phyloP scores from a whole-genome alignment of 768 basidiomycete species.

The Rhodotorula graminis region DNA sequence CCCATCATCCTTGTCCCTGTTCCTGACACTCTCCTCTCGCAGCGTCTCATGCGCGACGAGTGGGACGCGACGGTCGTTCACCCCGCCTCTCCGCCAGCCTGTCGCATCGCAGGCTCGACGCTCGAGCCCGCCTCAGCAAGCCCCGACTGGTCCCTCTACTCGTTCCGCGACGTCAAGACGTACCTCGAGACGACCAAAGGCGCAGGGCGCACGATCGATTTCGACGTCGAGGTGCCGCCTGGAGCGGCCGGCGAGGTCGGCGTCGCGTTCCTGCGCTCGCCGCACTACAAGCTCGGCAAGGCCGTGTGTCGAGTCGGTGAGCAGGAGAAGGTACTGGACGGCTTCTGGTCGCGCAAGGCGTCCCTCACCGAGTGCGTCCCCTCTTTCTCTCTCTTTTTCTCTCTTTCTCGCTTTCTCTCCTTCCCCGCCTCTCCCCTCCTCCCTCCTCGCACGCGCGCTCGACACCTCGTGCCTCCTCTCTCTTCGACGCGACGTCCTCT shows the following conservation, averaged over 20 bases:
- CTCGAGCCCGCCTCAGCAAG: neutral
- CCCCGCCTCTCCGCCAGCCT: neutral
- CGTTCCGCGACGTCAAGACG: constrained; percentile 6
- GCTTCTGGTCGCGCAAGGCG: neutral
- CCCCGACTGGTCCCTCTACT: neutral
- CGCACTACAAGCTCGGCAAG: neutral
- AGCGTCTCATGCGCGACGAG: constrained; percentile 4
- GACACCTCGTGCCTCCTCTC: too few species aligned
- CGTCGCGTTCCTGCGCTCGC: neutral
- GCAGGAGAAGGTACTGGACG: neutral
- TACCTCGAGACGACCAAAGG: neutral
- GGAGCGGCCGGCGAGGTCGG: neutral
- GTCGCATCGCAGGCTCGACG: neutral
- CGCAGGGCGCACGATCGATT: neutral
- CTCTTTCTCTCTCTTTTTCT: neutral
- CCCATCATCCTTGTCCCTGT: too few species aligned
- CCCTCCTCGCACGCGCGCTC: too few species aligned
- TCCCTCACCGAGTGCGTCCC: neutral
- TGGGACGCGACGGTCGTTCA: neutral
- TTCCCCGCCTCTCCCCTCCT: too few species aligned
- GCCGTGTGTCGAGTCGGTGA: neutral
- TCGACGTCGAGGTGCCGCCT: neutral
- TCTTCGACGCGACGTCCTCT: too few species aligned
- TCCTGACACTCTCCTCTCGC: too few species aligned
- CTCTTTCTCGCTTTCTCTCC: too few species aligned